Base-by-base conservation (phyloP, 495 filamentous ascomycete species). In the Penicillium daleae region DNA sequence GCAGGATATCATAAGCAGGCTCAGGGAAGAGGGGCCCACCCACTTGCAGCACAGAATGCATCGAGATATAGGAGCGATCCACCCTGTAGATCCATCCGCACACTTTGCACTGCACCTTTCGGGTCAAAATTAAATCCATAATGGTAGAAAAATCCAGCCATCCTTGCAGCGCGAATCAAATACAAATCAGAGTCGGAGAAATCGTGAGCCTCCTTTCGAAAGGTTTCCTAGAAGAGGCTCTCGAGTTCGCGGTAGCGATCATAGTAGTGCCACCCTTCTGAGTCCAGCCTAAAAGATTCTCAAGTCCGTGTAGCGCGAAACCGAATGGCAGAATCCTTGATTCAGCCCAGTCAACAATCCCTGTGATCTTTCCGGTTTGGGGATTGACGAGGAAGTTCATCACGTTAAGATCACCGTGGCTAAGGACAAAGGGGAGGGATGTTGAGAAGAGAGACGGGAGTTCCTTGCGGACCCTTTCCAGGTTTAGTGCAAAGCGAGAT, bases 301-400 rank as follows among this genome's bases (percentile, higher is more conserved):
- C 65, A 37, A 82, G 62, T 21, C 64, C 79, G 37, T 63, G 81
- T 35, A 84, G 72, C 19, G 79, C 65, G 19, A 79, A 68, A 24
- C 80, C 79, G 52, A 83, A 84, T n/a, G 78, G 80, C 6, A 70
- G 66, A 60, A 81, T 70, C 24, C 61, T 76, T 35, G 79, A 70
- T 33, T 82, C 77, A 37, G 76, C 74, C 78, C 76, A 82, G 70
- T 84, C 80, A 32, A 84, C 61, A 57, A 80, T 70, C 32, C 78
- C 79, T 24, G 70, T 82, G 55, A 82, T 78, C 54, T 70, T 48
- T 26, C 78, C 77, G 5, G 67, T 77, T 62, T 67, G 42, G 6
- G 72, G 67, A 46, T 81, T 71, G 29, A 79, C 59, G 7, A 83
- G 62, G 22, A 83, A 71, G 69, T 82, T 83, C 56, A 80, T 78